These are phyloP conservation scores for Pleodorina starrii DNA, from an alignment of 139 green algal genomes.

Conservation along the genomic window DNA sequence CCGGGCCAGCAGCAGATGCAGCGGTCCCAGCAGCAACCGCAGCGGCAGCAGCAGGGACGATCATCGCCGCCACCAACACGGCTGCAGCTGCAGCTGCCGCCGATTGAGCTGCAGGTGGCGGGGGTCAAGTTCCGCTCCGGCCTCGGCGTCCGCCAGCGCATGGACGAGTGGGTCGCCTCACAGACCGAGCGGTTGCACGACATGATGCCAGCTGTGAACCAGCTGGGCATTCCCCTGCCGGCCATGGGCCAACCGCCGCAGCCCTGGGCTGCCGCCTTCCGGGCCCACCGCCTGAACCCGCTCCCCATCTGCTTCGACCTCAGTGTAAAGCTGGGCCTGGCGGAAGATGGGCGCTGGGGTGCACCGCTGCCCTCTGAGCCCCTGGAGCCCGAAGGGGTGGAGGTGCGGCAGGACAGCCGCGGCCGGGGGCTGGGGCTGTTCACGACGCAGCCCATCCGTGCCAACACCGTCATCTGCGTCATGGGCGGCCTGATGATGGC, in stretches of 20 bases:
- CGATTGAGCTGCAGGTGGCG: background rate
- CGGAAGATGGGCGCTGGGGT: background rate
- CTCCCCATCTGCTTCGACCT: background rate
- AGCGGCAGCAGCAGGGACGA: background rate
- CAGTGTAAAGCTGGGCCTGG: background rate
- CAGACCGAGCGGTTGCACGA: background rate
- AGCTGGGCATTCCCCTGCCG: background rate
- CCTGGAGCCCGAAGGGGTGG: background rate
- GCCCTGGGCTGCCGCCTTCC: background rate
- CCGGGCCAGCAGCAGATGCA: background rate
- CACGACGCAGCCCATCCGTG: background rate
- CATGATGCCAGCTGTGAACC: background rate
- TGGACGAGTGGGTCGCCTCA: background rate
- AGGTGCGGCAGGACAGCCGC: background rate
- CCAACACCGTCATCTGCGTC: background rate
- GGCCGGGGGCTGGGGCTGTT: background rate
- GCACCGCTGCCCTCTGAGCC: background rate
- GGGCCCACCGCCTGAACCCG: background rate
- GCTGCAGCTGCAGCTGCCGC: background rate
- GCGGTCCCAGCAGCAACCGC: background rate
- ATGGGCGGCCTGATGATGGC: background rate
- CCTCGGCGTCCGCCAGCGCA: background rate
- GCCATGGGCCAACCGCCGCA: background rate
- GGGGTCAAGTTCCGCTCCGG: background rate
- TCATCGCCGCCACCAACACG: background rate